Percentiles rank a stretch among this genome's conserved stretches.
Conservation (phyloP, 768 basidiomycete genomes). For the Psilocybe cubensis region DNA sequence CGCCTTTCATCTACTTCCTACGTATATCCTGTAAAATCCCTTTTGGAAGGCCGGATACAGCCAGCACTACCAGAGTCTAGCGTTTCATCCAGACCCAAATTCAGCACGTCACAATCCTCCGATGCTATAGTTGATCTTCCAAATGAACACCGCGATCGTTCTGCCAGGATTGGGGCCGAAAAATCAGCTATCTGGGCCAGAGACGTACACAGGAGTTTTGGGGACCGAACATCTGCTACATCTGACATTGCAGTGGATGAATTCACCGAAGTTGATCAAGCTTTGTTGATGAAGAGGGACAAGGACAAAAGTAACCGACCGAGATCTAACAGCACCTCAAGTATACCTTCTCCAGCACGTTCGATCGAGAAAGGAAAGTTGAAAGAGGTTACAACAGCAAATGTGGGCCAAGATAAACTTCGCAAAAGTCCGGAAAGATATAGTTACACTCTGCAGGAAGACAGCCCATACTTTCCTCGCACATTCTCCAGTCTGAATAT, state of each 20-base stretch:
- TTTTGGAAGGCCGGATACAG: constrained; percentile 13
- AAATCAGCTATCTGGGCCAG: neutral
- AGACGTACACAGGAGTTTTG: neutral
- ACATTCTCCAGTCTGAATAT: constrained; percentile 21
- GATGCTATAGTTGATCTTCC: neutral
- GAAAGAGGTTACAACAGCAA: neutral
- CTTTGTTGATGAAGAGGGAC: neutral
- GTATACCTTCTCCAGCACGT: neutral
- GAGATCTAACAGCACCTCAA: neutral
- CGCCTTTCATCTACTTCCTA: constrained; percentile 13
- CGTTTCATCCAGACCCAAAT: neutral
- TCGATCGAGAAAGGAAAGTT: constrained; percentile 23
- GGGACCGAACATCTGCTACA: neutral
- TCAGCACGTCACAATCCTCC: neutral
- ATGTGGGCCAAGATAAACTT: constrained; percentile 10
- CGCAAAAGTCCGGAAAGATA: constrained; percentile 26
- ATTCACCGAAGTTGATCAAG: neutral
- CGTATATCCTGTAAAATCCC: constrained; percentile 11
- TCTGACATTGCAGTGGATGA: neutral
- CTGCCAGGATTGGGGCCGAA: neutral
- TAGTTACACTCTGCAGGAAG: constrained; percentile 36
- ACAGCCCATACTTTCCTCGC: constrained; percentile 23
- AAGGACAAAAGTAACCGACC: neutral
- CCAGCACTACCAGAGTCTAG: constrained; percentile 2
- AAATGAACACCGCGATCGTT: neutral